Conservation (phyloP, 2,329 filamentous ascomycete genomes). For the Ophiostoma perfectum region DNA sequence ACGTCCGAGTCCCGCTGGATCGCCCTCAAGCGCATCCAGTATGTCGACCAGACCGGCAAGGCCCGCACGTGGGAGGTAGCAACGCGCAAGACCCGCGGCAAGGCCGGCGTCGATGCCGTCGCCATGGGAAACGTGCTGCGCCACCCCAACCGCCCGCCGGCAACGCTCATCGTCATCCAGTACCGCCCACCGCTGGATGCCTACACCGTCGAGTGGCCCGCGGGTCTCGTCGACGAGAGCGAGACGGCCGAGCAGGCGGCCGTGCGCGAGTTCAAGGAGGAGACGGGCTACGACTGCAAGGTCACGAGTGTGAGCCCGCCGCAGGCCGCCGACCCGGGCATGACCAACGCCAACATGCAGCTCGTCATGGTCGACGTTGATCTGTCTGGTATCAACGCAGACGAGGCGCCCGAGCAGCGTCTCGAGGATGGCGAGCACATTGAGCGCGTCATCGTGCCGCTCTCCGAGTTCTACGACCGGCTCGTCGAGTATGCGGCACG, state of each 20-base stretch:
- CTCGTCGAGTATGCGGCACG: slow-evolving; percentile 43
- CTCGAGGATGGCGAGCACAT: slow-evolving; percentile 59
- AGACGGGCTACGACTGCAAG: slow-evolving; percentile 52
- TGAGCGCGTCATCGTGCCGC: slow-evolving; percentile 52
- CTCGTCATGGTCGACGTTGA: slow-evolving; percentile 55
- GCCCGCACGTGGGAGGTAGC: slow-evolving; percentile 56
- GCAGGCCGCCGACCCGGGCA: slow-evolving; percentile 52
- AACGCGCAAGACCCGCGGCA: slow-evolving; percentile 51
- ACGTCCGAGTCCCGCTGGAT: slow-evolving; percentile 52
- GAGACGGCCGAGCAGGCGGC: slow-evolving; percentile 50
- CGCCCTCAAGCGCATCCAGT: slow-evolving; percentile 51
- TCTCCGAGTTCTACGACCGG: slow-evolving; percentile 51
- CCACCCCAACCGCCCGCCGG: slow-evolving; percentile 39
- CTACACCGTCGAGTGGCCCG: slow-evolving; percentile 50
- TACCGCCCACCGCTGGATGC: slow-evolving; percentile 39
- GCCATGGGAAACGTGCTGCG: slow-evolving; percentile 57
- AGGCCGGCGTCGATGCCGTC: slow-evolving; percentile 54
- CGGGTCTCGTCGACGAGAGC: slow-evolving; percentile 47
- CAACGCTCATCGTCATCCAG: slow-evolving; percentile 34
- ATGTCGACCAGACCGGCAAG: slow-evolving; percentile 51
- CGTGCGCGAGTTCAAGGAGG: slow-evolving; percentile 50
- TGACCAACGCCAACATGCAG: slow-evolving; percentile 58
- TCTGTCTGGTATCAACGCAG: slow-evolving; percentile 38
- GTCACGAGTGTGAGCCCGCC: slow-evolving; percentile 46
- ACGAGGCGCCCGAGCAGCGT: slow-evolving; percentile 49